Evolutionary conservation across 2,329 filamentous ascomycete genomes (phyloP).

Genomic region (Hymenoscyphus scutula): DNA sequence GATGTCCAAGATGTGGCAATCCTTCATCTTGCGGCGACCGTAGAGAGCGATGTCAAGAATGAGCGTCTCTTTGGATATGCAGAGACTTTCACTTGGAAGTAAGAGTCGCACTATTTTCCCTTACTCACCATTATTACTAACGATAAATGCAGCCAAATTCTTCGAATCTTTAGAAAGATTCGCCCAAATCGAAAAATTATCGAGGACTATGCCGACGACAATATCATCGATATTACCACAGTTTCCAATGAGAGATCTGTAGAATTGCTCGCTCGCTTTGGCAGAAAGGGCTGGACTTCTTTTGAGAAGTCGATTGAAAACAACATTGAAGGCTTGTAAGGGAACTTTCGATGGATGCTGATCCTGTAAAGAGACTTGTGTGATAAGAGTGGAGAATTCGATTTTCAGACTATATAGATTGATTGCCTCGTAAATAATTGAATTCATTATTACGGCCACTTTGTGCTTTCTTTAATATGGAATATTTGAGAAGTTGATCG

Average conservation of each 20-base stretch:
- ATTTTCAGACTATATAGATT: not conserved
- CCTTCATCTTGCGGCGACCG: constrained; percentile 33
- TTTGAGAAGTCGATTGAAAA: constrained; percentile 19
- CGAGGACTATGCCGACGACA: constrained; percentile 18
- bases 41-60: constrained; percentile 27
- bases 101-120: not conserved
- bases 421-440: not conserved
- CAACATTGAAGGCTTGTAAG: constrained; percentile 10
- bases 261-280: constrained; percentile 21
- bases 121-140: not conserved
- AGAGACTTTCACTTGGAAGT: constrained; percentile 29
- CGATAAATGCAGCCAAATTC: constrained; percentile 15
- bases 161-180: constrained; percentile 27
- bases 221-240: constrained; percentile 17
- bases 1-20: constrained; percentile 34
- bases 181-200: constrained; percentile 27
- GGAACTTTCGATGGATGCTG: not conserved
- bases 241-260: constrained; percentile 21
- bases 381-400: no score
- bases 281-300: constrained; percentile 22
- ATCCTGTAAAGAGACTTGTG: not conserved
- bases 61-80: constrained; percentile 31
- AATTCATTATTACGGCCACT: not conserved
- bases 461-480: no score
- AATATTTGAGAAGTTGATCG: no score